Conservation (phyloP, 257 asterid genomes). For the Rehmannia glutinosa region DNA sequence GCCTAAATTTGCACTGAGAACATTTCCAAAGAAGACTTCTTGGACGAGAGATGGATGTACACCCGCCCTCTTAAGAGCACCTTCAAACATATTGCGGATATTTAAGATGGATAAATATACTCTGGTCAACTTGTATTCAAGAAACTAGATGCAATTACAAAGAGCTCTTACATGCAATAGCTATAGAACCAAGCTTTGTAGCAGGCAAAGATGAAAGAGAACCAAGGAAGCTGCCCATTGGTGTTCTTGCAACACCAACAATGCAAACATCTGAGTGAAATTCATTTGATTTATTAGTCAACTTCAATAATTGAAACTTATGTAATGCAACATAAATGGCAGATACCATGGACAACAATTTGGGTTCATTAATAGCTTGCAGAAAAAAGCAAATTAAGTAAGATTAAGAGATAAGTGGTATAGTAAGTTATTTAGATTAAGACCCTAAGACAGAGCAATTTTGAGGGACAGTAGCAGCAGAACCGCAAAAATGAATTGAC, state of each 20-base stretch:
- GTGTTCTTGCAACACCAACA: constrained; percentile 96
- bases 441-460: background rate
- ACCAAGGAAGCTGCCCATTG: constrained; percentile 86
- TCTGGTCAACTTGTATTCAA: background rate
- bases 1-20: constrained; percentile 95
- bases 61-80: constrained; percentile 87
- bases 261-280: constrained; percentile 77
- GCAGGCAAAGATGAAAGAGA: constrained; percentile 85
- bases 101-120: background rate
- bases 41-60: constrained; percentile 77
- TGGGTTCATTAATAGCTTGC: background rate
- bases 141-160: background rate
- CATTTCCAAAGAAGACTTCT: constrained; percentile 95
- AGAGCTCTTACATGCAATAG: constrained; percentile 53
- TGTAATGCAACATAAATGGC: background rate
- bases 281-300: background rate
- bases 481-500: background rate
- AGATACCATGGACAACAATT: background rate
- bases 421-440: background rate
- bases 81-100: constrained; percentile 32
- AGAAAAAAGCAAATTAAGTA: background rate
- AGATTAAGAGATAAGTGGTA: background rate
- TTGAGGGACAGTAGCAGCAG: background rate
- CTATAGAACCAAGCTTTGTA: constrained; percentile 90
- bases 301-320: background rate